phyloP scores from a whole-genome alignment of 352 stramenopile species.

The Pseudoperonospora humuli region DNA sequence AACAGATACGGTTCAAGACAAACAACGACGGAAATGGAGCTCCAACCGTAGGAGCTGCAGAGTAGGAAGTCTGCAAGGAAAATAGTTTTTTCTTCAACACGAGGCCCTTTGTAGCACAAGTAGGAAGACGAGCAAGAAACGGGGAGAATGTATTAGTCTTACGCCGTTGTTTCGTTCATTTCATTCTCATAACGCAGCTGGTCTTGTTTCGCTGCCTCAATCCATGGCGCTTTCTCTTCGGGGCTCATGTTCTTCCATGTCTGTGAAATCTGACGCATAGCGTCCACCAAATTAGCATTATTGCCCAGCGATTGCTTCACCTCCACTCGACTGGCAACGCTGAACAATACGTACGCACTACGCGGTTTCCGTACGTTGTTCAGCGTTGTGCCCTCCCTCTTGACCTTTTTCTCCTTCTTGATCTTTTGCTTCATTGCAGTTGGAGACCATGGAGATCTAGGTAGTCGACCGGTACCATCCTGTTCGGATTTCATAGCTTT shows the following conservation, averaged over 20 bases:
- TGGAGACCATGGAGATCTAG: slow-evolving; percentile 56
- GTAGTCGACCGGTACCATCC: slow-evolving; percentile 26
- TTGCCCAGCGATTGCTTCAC: slow-evolving; percentile 36
- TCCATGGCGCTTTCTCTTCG: slow-evolving; percentile 46
- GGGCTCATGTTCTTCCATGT: slow-evolving; percentile 55
- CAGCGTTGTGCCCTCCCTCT: slow-evolving; percentile 20
- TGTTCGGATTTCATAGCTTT: slow-evolving; percentile 21
- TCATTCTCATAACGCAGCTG: slow-evolving; percentile 55
- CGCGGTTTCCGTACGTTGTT: slow-evolving; percentile 37
- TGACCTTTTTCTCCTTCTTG: slow-evolving; percentile 51
- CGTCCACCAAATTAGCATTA: slow-evolving; percentile 44
- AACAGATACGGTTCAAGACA: too few relatives aligned
- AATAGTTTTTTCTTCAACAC: too few relatives aligned
- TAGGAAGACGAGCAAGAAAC: too few relatives aligned
- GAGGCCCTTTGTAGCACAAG: too few relatives aligned
- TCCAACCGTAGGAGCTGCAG: too few relatives aligned
- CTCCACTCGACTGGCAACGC: slow-evolving; percentile 47
- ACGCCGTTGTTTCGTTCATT: slow-evolving; percentile 57
- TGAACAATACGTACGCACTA: slow-evolving; percentile 66
- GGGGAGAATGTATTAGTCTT: too few relatives aligned
- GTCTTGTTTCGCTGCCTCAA: slow-evolving; percentile 51
- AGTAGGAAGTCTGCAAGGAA: not conserved
- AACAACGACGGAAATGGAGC: too few relatives aligned
- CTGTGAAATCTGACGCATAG: slow-evolving; percentile 48
- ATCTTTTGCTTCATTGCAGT: slow-evolving; percentile 57